Base-by-base conservation (phyloP, 495 filamentous ascomycete genomes). In the Penicillium chermesinum region DNA sequence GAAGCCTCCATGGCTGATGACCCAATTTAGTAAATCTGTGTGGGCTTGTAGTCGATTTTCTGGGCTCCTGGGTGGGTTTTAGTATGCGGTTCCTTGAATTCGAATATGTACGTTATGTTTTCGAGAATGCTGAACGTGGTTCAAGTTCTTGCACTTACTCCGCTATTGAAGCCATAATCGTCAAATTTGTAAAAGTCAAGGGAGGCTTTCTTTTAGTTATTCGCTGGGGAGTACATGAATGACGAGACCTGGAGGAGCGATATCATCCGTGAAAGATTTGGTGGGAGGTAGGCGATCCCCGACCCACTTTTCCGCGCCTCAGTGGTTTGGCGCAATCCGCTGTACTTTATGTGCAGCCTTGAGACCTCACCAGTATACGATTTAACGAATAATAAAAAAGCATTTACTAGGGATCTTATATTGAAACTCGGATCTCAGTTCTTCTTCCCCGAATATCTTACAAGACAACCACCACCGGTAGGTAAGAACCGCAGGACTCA, bases 1-100 rank as follows among this genome's bases (percentile, higher is more conserved):
- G 9, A 60, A 56, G 37, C 74, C 76, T 10, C 69, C 71, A 49
- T 77, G 48, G 7, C 46, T 47, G 37, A 44, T 38, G 36, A 76
- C 62, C 76, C 76, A 79, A 45, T 68, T 30, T 19, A 69, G 49
- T 15, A 75, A 66, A 16, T 52, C 46, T 20, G 47, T 58, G 44
- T 73, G 67, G 2, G 52, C 51, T 41, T 63, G 49, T 34, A 70
- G 49, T 14, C 54, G 56, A 33, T 54, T 40, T 19, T 40, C 45
- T 45, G 38, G n/a, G 17, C 27, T 41, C 16, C 51, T 62, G 34
- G n/a, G 2, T 30, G 4, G 15, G 19, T n/a, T 38, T 55, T 41
- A 58, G 46, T 50, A 12, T 27, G n/a, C 20, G 46, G 16, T 17
- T 38, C 34, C 22, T 33, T 38, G 20, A 10, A n/a, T 17, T 40